Evolutionary conservation across 2,329 filamentous ascomycete genomes (phyloP).

Genomic region (Apiospora rasikravindrae): DNA sequence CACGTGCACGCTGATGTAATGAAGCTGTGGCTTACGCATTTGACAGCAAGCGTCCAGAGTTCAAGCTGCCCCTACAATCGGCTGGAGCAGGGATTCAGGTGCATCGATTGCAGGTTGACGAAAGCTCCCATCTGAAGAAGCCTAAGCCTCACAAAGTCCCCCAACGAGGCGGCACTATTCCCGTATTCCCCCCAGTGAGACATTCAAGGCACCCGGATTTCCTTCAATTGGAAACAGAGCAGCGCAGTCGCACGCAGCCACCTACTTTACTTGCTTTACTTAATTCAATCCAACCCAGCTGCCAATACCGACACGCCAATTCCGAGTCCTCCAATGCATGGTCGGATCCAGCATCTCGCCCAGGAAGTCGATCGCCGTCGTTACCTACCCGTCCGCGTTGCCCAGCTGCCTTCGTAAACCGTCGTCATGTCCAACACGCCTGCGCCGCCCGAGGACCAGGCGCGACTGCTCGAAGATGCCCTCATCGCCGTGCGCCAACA

Average conservation of each 20-base stretch:
- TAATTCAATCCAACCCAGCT: background rate
- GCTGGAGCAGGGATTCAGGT: background rate
- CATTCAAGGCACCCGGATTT: conserved; percentile 13
- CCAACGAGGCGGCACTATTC: conserved; percentile 8
- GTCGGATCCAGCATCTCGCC: conserved; percentile 14
- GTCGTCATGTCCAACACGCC: conserved; percentile 54
- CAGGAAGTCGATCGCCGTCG: conserved; percentile 14
- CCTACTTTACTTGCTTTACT: background rate
- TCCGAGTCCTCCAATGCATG: conserved; percentile 11
- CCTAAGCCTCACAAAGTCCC: conserved; percentile 1
- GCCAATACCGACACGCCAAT: background rate
- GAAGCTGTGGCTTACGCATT: background rate
- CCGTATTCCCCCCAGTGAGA: background rate
- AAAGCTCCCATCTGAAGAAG: background rate
- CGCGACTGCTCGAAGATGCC: conserved; percentile 95
- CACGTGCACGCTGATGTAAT: conserved; percentile 17
- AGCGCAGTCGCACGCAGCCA: background rate
- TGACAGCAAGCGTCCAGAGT: background rate
- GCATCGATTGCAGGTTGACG: conserved; percentile 9
- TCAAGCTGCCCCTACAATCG: background rate
- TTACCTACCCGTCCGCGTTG: background rate
- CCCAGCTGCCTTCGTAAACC: conserved; percentile 11
- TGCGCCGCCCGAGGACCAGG: conserved; percentile 77
- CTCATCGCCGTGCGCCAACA: conserved; percentile 96
- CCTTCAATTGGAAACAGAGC: conserved; percentile 7